Evolutionary conservation across 2,329 filamentous ascomycete genomes (phyloP), one percentile per base, ranked within the genome.

Genomic region (Scytalidium sp.): DNA sequence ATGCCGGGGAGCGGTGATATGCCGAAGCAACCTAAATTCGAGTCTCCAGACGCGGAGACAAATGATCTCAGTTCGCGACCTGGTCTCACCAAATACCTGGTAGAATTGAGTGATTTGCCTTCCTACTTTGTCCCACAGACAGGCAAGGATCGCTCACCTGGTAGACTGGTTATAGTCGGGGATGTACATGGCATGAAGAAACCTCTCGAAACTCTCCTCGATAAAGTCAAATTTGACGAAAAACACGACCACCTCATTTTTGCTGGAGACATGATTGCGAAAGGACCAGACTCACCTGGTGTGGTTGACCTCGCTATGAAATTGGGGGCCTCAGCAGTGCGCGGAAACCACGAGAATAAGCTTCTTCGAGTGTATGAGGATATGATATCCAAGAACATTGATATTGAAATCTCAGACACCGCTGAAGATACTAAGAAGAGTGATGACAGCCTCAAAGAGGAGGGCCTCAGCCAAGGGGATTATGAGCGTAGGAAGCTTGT

Each of bases 311-410:
- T 91, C 40, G 85, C 90, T 32, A 87, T 90, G 65, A 70, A 79
- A 13, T 71, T 93, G 32, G 80, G 81, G 45, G 92, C 93, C 19
- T 89, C 85, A 23, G 89, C 84, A 54, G 90, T 97, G 8, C 85
- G 93, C 45, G 94, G 94, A 17, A 97, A 97, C 69, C 89, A 96
- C 70, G 94, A 99, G 66, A 92, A 97, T 66, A 80, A 84, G 19
- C 76, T 97, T 19, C 76, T 97, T n/a, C 76, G 86, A 8, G 78
- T 84, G 1, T 80, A 84, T 53, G 72, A 75, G 22, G 62, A 66
- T 29, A 61, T 70, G 57, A 49, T 61, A 17, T 43, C 48, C 1
- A 55, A 54, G n/a, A 52, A 72, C 65, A 60, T 65, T 56, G 56
- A 56, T 25, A 43, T 50, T 22, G 54, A 55, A 39, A 47, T 50